Evolutionary conservation across 352 stramenopile species (phyloP).

Genomic region (Nothophytophthora sp.): DNA sequence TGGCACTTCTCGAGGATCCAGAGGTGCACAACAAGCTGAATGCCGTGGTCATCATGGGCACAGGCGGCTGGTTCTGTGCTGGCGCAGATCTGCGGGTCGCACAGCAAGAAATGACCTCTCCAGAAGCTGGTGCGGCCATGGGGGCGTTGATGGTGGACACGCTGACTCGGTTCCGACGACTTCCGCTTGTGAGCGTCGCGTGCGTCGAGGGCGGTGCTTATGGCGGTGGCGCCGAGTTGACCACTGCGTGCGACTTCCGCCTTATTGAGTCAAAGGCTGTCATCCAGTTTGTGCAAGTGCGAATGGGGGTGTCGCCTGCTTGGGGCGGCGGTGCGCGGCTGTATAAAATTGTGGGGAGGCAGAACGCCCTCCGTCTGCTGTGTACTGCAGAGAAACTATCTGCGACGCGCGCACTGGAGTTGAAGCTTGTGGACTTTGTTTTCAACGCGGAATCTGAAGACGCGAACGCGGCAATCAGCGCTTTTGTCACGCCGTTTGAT

Average conservation of each 20-base stretch:
- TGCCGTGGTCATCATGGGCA: slow-evolving; percentile 56
- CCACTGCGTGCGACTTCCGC: slow-evolving; percentile 84
- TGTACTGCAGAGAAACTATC: slow-evolving; percentile 66
- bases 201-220: slow-evolving; percentile 80
- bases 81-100: slow-evolving; percentile 82
- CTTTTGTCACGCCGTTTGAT: slow-evolving; percentile 58
- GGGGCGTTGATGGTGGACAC: slow-evolving; percentile 73
- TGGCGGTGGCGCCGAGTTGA: slow-evolving; percentile 83
- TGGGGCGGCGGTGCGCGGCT: slow-evolving; percentile 84
- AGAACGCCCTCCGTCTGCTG: slow-evolving; percentile 72
- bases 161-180: slow-evolving; percentile 63
- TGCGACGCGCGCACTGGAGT: slow-evolving; percentile 38
- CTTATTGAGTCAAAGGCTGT: slow-evolving; percentile 57
- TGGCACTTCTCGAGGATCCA: slow-evolving; percentile 58
- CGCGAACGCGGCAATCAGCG: slow-evolving; percentile 23
- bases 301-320: slow-evolving; percentile 82
- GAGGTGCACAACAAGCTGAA: slow-evolving; percentile 59
- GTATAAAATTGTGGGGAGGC: slow-evolving; percentile 74
- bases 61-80: slow-evolving; percentile 79
- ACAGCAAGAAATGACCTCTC: slow-evolving; percentile 74
- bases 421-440: slow-evolving; percentile 74
- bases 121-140: slow-evolving; percentile 67
- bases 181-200: slow-evolving; percentile 83
- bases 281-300: slow-evolving; percentile 85
- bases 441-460: slow-evolving; percentile 37